Evolutionary conservation across 331 rosid species (phyloP), one percentile per base, ranked within the genome.

Genomic region (Ulmus americana): DNA sequence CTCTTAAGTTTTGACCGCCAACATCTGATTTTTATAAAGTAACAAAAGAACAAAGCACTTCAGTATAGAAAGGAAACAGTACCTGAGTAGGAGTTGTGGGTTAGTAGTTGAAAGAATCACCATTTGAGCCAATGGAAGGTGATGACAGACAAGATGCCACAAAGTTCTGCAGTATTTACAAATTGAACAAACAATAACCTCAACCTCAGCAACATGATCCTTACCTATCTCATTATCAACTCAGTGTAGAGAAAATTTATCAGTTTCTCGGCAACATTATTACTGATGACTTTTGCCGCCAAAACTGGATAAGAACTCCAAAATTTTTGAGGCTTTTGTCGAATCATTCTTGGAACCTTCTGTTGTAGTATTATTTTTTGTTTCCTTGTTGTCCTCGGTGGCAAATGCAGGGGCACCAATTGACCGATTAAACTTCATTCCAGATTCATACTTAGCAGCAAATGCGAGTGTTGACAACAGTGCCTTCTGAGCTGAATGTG

Each of bases 401-500:
- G 8, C 48, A 42, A 49, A 40, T 35, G 63, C 22, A 5, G 70
- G 49, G 58, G 63, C 57, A 39, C 71, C 74, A 66, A 63, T 5
- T n/a, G 80, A 67, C 45, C 7, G 69, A 58, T 81, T 81, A 49
- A 73, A 70, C 64, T 74, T 86, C 72, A 77, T 77, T 71, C 70
- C 68, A 50, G 81, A 72, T 58, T 75, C 87, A 65, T 67, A 82
- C 74, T 88, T 84, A 11, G 87, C 81, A 13, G 96, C 96, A 80
- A 88, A 91, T 61, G 90, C 84, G 45, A 81, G 75, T 28, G 88
- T 86, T 4, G 96, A 86, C 39, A 74, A 75, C 14, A 81, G 70
- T 42, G 87, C 79, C 77, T 69, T 82, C 69, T 83, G 85, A 55
- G 81, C 69, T 46, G 86, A 77, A 67, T 67, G 78, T 68, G 81